phyloP scores from a whole-genome alignment of 1,139 yeast genomes.

The Yamadazyma mexicana region DNA sequence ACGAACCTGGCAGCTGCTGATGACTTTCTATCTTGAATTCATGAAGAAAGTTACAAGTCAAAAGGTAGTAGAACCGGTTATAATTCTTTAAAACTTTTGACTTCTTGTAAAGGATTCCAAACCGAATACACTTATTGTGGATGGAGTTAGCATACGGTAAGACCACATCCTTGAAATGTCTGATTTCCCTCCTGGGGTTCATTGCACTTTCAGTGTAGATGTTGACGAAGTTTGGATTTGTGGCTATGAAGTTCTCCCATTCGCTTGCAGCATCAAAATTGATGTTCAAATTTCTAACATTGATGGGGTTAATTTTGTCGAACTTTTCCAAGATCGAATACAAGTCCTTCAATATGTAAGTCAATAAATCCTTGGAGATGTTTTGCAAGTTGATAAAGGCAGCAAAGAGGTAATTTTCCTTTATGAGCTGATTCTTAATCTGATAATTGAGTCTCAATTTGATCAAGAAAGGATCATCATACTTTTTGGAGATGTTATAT shows the following conservation, averaged over 20 bases:
- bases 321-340: slow-evolving; percentile 33
- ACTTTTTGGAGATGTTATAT: slow-evolving; percentile 8
- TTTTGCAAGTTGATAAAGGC: slow-evolving; percentile 45
- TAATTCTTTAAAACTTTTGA: slow-evolving; percentile 44
- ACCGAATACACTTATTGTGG: slow-evolving; percentile 47
- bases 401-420: slow-evolving; percentile 47
- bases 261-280: slow-evolving; percentile 23
- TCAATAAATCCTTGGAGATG: slow-evolving; percentile 42
- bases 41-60: slow-evolving; percentile 47
- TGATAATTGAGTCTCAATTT: slow-evolving; percentile 44
- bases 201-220: slow-evolving; percentile 25
- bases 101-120: slow-evolving; percentile 44
- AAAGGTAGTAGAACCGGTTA: slow-evolving; percentile 37
- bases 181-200: slow-evolving; percentile 29
- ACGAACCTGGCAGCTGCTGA: slow-evolving; percentile 6
- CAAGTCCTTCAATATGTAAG: slow-evolving; percentile 42
- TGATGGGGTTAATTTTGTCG: slow-evolving; percentile 23
- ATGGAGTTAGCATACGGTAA: slow-evolving; percentile 40
- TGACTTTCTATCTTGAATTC: slow-evolving; percentile 41
- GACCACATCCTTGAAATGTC: slow-evolving; percentile 29
- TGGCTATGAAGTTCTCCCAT: slow-evolving; percentile 42
- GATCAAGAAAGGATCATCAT: slow-evolving; percentile 46
- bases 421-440: slow-evolving; percentile 41
- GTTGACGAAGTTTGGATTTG: slow-evolving; percentile 39
- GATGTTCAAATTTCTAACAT: slow-evolving; percentile 24